A percentile compares a stretch with the other conserved stretches of the same genome.
These are phyloP conservation scores for Prunus persica DNA, from an alignment of 306 rosid species.

Conservation along the genomic window Prunus_persica_NCBIv2 NC_034016.1:18286501-18287000, in stretches of 20 bases:
- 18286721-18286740: neutral
- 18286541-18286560: constrained; percentile 53
- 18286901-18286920: constrained; percentile 53
- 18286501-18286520: constrained; percentile 46
- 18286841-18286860: constrained; percentile 52
- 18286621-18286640: constrained; percentile 63
- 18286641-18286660: constrained; percentile 58
- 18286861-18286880: constrained; percentile 60
- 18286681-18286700: constrained; percentile 31
- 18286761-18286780: constrained; percentile 42
- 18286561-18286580: constrained; percentile 44
- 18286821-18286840: constrained; percentile 50
- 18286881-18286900: constrained; percentile 58
- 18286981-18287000: neutral
- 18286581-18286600: constrained; percentile 57
- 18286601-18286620: constrained; percentile 54
- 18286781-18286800: constrained; percentile 30
- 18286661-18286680: constrained; percentile 50
- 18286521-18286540: constrained; percentile 37
- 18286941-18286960: constrained; percentile 1
- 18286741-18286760: neutral
- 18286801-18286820: constrained; percentile 41
- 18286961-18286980: neutral
- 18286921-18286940: constrained; percentile 43
- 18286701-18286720: neutral